Percentiles rank a stretch among this genome's conserved stretches.
Evolutionary conservation across 805 yeast genomes (phyloP).

Genomic region (Zygosaccharomyces kombuchaensis): DNA sequence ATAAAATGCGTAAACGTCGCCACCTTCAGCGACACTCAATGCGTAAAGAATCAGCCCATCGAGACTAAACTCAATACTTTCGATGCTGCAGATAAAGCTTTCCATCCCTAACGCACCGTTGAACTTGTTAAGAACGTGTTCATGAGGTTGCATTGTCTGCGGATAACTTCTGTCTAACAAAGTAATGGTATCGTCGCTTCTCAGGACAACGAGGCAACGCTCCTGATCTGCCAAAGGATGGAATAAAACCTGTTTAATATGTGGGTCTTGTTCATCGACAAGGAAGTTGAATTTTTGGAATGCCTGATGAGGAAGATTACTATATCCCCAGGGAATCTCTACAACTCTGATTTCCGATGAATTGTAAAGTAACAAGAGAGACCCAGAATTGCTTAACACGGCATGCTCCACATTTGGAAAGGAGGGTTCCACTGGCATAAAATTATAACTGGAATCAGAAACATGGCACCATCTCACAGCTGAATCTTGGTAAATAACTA

Average conservation of each 20-base stretch:
- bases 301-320: conserved; percentile 7
- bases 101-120: conserved; percentile 22
- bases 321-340: conserved; percentile 29
- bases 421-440: conserved; percentile 12
- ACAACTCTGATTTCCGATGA: conserved; percentile 18
- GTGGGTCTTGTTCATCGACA: neutral
- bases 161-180: conserved; percentile 20
- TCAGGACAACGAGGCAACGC: conserved; percentile 24
- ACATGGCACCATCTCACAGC: conserved; percentile 21
- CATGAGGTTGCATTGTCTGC: conserved; percentile 1
- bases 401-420: conserved; percentile 11
- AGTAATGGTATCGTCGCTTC: conserved; percentile 24
- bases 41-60: conserved; percentile 54
- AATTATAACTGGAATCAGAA: conserved; percentile 12
- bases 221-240: conserved; percentile 35
- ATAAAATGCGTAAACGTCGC: conserved; percentile 52
- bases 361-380: conserved; percentile 22
- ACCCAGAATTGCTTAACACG: conserved; percentile 18
- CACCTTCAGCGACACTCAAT: conserved; percentile 45
- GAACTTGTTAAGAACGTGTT: conserved; percentile 8
- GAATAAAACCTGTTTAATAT: conserved; percentile 43
- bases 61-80: conserved; percentile 23
- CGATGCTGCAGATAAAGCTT: conserved; percentile 20
- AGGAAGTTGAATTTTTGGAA: conserved; percentile 11
- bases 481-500: conserved; percentile 20